Conservation (phyloP, 1,139 yeast genomes). For the Insectozyma bohioensis region DNA sequence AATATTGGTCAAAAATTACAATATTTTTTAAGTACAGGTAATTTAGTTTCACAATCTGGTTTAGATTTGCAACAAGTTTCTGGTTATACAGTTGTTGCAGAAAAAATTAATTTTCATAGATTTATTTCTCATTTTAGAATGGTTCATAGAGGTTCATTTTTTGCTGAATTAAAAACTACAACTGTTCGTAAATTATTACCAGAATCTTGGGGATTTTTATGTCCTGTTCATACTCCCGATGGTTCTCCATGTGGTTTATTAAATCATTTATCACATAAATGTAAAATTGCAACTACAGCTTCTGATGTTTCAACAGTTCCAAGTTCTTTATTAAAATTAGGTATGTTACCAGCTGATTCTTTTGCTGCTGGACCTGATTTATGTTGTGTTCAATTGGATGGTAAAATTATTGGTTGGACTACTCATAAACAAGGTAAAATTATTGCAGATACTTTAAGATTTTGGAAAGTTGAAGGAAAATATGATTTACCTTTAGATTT, state of each 20-base stretch:
- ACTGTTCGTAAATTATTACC: slow-evolving; percentile 95
- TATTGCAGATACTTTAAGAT: slow-evolving; percentile 87
- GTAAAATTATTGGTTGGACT: slow-evolving; percentile 92
- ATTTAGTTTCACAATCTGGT: slow-evolving; percentile 94
- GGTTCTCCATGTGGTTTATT: slow-evolving; percentile 99
- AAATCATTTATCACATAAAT: slow-evolving; percentile 94
- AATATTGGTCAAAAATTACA: slow-evolving; percentile 94
- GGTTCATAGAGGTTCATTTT: slow-evolving; percentile 99
- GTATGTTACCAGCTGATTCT: slow-evolving; percentile 76
- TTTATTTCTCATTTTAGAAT: slow-evolving; percentile 96
- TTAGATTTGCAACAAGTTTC: slow-evolving; percentile 97
- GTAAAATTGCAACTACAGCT: slow-evolving; percentile 77
- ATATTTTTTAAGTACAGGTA: slow-evolving; percentile 95
- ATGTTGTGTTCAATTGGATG: slow-evolving; percentile 92
- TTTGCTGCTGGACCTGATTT: slow-evolving; percentile 85
- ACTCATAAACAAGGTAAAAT: slow-evolving; percentile 84
- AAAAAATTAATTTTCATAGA: slow-evolving; percentile 94
- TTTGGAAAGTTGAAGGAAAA: slow-evolving; percentile 85
- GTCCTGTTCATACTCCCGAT: slow-evolving; percentile 99
- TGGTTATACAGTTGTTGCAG: slow-evolving; percentile 98
- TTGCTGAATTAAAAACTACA: slow-evolving; percentile 96
- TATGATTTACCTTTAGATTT: slow-evolving; percentile 79
- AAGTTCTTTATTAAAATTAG: slow-evolving; percentile 64
- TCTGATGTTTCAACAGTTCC: slow-evolving; percentile 77
- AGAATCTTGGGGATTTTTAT: slow-evolving; percentile 97